phyloP scores from a whole-genome alignment of 805 yeast species.

The Wickerhamiella musiphila region DNA sequence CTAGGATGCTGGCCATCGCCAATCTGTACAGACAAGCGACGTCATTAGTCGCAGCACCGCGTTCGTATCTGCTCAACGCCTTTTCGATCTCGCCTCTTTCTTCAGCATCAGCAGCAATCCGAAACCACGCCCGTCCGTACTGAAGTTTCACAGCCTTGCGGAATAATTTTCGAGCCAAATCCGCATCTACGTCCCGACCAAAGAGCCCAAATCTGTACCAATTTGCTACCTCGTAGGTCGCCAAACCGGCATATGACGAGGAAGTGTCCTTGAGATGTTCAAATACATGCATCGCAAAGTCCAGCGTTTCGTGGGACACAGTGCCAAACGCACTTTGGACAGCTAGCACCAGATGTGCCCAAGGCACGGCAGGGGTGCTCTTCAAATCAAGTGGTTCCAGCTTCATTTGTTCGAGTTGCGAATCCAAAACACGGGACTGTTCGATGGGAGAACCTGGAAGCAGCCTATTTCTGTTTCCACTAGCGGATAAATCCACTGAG shows the following conservation, averaged over 20 bases:
- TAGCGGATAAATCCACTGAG: conserved; percentile 3
- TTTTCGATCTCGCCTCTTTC: conserved; percentile 16
- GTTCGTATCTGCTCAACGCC: conserved; percentile 20
- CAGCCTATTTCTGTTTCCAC: neutral
- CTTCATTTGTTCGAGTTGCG: neutral
- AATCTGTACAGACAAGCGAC: conserved; percentile 25
- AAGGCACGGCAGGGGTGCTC: conserved; percentile 5
- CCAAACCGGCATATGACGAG: conserved; percentile 15
- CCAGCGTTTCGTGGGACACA: conserved; percentile 10
- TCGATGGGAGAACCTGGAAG: neutral
- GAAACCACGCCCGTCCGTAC: conserved; percentile 22
- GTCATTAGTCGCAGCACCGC: conserved; percentile 22
- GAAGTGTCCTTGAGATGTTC: conserved; percentile 9
- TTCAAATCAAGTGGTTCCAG: neutral
- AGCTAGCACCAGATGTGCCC: conserved; percentile 20
- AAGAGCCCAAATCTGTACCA: conserved; percentile 18
- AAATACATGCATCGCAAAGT: conserved; percentile 15
- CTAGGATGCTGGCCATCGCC: conserved; percentile 20
- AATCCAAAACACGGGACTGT: neutral
- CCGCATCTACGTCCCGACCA: conserved; percentile 11
- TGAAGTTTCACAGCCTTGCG: conserved; percentile 20
- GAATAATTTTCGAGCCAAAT: conserved; percentile 16
- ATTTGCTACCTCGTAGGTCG: conserved; percentile 18
- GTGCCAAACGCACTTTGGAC: conserved; percentile 19
- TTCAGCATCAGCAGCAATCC: conserved; percentile 22